Evolutionary conservation across 1,284 basidiomycete genomes (phyloP), one percentile per base, ranked within the genome.

Genomic region (Fomitiporia mediterranea): DNA sequence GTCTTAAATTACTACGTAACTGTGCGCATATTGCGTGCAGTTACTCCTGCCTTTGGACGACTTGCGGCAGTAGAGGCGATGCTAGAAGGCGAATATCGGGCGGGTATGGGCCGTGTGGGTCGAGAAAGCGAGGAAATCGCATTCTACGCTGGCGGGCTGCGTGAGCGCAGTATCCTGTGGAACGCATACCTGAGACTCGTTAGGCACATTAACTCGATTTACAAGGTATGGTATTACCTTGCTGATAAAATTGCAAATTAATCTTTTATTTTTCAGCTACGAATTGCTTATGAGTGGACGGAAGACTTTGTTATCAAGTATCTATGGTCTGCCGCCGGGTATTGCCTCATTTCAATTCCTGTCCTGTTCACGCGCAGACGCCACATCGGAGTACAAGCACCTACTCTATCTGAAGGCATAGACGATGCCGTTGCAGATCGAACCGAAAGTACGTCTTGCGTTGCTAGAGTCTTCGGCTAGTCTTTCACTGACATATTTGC

Each of bases 261-360:
- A 17, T 28, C 27, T 23, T 15, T 17, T 6, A 48, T 27, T 28
- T 21, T 28, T 15, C 17, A 55, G 56, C 40, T 89, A 49, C 83
- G 89, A 23, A 89, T 91, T 51, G 84, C 84, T 0, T 92, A 92
- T 65, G 88, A 91, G 64, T 90, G 86, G 92, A 95, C 90, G 0
- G 91, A 95, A 66, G 93, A 96, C 73, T 92, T 91, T 63, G 87
- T 96, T 7, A 93, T 95, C 75, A 95, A 96, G 69, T 96, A 96
- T 68, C 74, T 92, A 8, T 96, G 94, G 93, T 93, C 89, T 21
- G 94, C 92, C 0, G 85, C 86, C 5, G 93, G 93, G 0, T 96
- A 95, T 67, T 82, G 81, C 4, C 78, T 97, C 27, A 96, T 96
- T 66, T 91, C 91, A 3, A 86, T 96, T 5, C 94, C 94, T 0